Evolutionary conservation across 169 alveolate genomes (phyloP).

Genomic region (Eimeria zaria): DNA sequence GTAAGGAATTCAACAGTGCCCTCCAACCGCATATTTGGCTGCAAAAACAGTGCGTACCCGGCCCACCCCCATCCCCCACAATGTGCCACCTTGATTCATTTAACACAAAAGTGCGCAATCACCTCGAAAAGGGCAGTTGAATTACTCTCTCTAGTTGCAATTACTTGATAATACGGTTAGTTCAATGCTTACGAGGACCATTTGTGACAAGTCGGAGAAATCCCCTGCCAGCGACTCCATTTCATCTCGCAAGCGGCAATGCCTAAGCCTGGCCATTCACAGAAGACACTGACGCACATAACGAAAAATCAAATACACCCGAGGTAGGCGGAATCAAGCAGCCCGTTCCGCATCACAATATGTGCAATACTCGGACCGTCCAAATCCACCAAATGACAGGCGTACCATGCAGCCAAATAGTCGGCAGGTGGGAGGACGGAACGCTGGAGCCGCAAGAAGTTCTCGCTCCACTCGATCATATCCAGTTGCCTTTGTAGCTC

Average conservation of each 20-base stretch:
- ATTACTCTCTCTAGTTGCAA: neutral
- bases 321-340: no score
- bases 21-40: conserved; percentile 80
- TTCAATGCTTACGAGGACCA: conserved; percentile 7
- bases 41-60: neutral
- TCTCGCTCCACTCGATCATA: conserved; percentile 91
- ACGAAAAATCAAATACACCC: neutral
- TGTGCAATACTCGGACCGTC: neutral
- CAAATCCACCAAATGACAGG: neutral
- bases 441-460: conserved; percentile 89
- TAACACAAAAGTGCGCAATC: neutral
- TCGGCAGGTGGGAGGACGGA: conserved; percentile 93
- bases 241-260: conserved; percentile 79
- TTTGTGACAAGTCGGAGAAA: conserved; percentile 24
- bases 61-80: neutral
- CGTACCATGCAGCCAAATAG: conserved; percentile 90
- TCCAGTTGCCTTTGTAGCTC: conserved; percentile 90
- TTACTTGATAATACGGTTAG: neutral
- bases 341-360: neutral
- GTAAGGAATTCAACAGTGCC: conserved; percentile 72
- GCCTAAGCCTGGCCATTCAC: conserved; percentile 47
- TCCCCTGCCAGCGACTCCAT: conserved; percentile 67
- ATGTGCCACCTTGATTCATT: neutral
- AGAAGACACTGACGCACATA: neutral
- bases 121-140: neutral